Conservation (phyloP, 2,329 filamentous ascomycete species). For the Beauveria scarabaeidicola region DNA sequence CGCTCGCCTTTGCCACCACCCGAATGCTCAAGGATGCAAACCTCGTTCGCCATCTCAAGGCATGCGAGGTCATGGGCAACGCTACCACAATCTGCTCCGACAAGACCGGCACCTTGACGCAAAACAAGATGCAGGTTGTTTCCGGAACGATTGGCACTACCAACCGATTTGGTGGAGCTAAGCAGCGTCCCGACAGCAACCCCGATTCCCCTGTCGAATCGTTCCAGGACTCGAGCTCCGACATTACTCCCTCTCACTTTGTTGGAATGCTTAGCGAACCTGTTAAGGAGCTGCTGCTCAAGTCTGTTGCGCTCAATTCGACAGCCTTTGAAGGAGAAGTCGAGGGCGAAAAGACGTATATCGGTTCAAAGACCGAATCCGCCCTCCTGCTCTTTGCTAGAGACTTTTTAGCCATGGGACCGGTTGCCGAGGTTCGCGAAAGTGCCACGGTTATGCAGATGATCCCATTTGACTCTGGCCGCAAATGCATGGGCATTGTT, state of each 20-base stretch:
- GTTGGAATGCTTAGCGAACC: constrained; percentile 35
- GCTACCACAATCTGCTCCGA: constrained; percentile 63
- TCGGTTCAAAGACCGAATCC: constrained; percentile 72
- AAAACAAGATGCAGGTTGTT: constrained; percentile 62
- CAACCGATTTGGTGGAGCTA: constrained; percentile 43
- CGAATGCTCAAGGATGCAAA: constrained; percentile 73
- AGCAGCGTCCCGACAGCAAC: constrained; percentile 17
- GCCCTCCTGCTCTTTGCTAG: constrained; percentile 62
- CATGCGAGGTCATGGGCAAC: constrained; percentile 76
- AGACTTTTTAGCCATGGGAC: constrained; percentile 58
- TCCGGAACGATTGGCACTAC: constrained; percentile 49
- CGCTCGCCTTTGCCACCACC: constrained; percentile 67
- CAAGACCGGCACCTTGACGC: constrained; percentile 59
- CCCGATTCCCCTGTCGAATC: constrained; percentile 16
- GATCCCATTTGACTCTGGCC: constrained; percentile 66
- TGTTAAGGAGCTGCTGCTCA: constrained; percentile 45
- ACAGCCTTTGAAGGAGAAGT: constrained; percentile 70
- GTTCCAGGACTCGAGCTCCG: constrained; percentile 23
- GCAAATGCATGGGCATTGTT: constrained; percentile 63
- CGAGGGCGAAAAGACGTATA: constrained; percentile 57
- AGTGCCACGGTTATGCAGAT: constrained; percentile 53
- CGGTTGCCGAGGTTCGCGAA: constrained; percentile 55
- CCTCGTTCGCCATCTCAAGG: constrained; percentile 65
- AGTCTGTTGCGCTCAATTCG: constrained; percentile 58
- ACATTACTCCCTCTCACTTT: constrained; percentile 39